Evolutionary conservation across 1,139 yeast species (phyloP), one percentile per base, ranked within the genome.

Genomic region (Candida sanyaensis): DNA sequence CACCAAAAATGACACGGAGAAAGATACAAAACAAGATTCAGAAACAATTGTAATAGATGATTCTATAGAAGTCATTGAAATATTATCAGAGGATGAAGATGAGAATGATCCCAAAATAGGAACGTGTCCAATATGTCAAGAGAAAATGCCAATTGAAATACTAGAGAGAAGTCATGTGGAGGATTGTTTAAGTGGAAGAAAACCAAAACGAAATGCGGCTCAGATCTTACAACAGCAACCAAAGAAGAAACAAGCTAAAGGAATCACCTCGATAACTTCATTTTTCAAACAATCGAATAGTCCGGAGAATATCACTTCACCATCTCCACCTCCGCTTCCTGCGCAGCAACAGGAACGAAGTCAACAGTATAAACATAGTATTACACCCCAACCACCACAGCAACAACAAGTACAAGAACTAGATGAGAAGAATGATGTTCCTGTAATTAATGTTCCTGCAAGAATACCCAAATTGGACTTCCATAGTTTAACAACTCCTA

Each of bases 141-240:
- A 77, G 41, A 63, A 64, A 27, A 80, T 85, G 79, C 77, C 87
- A 1, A 72, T 86, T 0, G 72, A 69, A 8, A 76, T 75, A 17
- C 68, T 90, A 11, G 90, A 90, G 62, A 61, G 81, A 0, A 61
- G 81, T 0, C 97, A 90, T 61, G 76, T 90, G n/a, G 93, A 86
- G 59, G 71, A 73, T 37, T 90, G 97, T 59, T 65, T 88, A 45
- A 64, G 65, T 21, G 72, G 76, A 3, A 63, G 53, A 30, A 45
- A 44, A 30, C 12, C 48, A 37, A 34, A 38, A 36, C 23, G 41
- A 34, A 41, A 38, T 24, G 12, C 47, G 38, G 49, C 4, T 6
- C 37, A 32, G 5, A 33, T 41, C 10, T 17, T 32, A 17, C 33
- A 31, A 8, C 37, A 32, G 33, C 26, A 17, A 21, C 37, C 43